Conservation (phyloP, 2,329 filamentous ascomycete species). For the Paraconiothyrium brasiliense region DNA sequence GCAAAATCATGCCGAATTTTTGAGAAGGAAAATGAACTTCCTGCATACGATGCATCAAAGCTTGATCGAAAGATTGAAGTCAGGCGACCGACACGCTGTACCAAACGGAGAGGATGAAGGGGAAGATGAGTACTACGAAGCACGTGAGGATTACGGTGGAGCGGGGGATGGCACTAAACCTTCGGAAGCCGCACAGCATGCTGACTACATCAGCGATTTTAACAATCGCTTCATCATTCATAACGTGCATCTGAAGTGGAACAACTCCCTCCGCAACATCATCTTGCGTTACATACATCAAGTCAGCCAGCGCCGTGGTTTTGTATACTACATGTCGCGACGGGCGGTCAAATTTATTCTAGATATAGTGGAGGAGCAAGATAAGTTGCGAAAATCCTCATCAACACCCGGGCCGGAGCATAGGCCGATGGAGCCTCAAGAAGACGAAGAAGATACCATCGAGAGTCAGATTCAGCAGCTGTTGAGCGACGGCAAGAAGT, state of each 20-base stretch:
- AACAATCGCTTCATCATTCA: conserved; percentile 98
- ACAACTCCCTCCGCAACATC: conserved; percentile 93
- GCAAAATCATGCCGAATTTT: conserved; percentile 64
- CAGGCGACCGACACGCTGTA: conserved; percentile 63
- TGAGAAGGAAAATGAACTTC: conserved; percentile 68
- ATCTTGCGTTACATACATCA: conserved; percentile 97
- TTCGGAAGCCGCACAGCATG: conserved; percentile 73
- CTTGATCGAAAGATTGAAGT: conserved; percentile 63
- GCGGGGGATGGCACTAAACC: conserved; percentile 58
- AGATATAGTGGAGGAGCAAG: conserved; percentile 95
- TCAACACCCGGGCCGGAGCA: conserved; percentile 38
- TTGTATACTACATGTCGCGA: conserved; percentile 96
- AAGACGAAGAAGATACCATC: conserved; percentile 72
- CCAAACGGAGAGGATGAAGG: conserved; percentile 55
- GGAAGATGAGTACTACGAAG: conserved; percentile 58
- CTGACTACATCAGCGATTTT: conserved; percentile 92
- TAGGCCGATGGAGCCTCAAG: conserved; percentile 52
- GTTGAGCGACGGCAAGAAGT: conserved; percentile 82
- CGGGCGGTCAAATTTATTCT: conserved; percentile 97
- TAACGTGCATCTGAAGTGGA: conserved; percentile 98
- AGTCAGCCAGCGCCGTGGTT: conserved; percentile 92
- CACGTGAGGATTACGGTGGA: conserved; percentile 63
- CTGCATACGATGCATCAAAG: conserved; percentile 66
- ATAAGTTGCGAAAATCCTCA: conserved; percentile 64
- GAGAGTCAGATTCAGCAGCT: conserved; percentile 88